Evolutionary conservation across 2,329 filamentous ascomycete species (phyloP).

Genomic region (Hypoxylon sp.): DNA sequence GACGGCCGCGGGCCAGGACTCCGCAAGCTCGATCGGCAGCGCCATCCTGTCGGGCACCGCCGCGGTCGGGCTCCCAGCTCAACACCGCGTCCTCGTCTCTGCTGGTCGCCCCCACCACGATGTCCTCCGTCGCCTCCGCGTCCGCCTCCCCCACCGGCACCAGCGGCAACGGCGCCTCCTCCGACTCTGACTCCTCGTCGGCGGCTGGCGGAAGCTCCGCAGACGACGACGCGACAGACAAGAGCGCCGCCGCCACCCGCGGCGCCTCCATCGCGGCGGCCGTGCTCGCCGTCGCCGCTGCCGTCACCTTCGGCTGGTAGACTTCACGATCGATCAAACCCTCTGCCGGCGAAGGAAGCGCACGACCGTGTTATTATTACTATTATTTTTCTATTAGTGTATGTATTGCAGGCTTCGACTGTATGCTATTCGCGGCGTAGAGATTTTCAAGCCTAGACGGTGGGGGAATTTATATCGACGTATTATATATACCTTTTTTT

Average conservation of each 20-base stretch:
- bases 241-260: slow-evolving; percentile 22
- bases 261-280: slow-evolving; percentile 39
- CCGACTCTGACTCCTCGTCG: neutral
- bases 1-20: slow-evolving; percentile 8
- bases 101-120: slow-evolving; percentile 28
- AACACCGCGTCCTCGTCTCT: slow-evolving; percentile 23
- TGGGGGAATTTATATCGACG: neutral
- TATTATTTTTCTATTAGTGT: slow-evolving; percentile 17
- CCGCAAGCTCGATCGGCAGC: slow-evolving; percentile 2
- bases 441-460: neutral
- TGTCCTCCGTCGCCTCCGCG: slow-evolving; percentile 23
- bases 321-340: neutral
- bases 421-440: too few relatives aligned
- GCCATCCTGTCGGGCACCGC: slow-evolving; percentile 21
- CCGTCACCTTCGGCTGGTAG: slow-evolving; percentile 39
- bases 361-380: too few relatives aligned
- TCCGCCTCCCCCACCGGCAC: neutral
- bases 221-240: slow-evolving; percentile 1
- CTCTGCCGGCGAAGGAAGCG: neutral
- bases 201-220: slow-evolving; percentile 1
- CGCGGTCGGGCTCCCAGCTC: slow-evolving; percentile 15
- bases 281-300: slow-evolving; percentile 39
- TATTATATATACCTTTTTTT: too few relatives aligned
- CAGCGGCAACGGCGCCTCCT: neutral
- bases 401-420: slow-evolving; percentile 17